phyloP scores from a whole-genome alignment of 345 rosid genomes.

The Acer saccharum region DNA sequence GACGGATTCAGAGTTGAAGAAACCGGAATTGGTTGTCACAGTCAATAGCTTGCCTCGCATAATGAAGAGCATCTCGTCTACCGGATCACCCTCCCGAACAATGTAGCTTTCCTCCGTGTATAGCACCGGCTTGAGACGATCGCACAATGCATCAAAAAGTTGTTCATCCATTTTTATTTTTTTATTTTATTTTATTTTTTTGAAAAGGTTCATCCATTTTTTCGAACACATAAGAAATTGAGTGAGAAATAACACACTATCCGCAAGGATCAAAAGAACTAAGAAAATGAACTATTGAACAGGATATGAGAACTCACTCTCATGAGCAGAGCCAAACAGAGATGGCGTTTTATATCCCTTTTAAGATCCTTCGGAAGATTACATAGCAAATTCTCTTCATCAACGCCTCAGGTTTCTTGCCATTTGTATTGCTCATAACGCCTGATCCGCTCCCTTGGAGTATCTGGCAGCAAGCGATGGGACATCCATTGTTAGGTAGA shows the following conservation, averaged over 20 bases:
- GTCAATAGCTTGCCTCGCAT: slow-evolving; percentile 89
- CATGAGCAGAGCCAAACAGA: slow-evolving; percentile 76
- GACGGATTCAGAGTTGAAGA: slow-evolving; percentile 55
- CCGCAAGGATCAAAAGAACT: background rate
- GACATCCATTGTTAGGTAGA: no score
- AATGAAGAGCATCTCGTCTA: slow-evolving; percentile 89
- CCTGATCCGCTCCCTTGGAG: no score
- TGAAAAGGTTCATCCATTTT: slow-evolving; percentile 87
- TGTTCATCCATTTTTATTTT: slow-evolving; percentile 85
- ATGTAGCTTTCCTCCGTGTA: slow-evolving; percentile 89
- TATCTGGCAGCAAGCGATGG: no score
- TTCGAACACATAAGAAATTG: slow-evolving; percentile 36
- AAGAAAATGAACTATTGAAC: background rate
- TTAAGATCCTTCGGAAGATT: slow-evolving; percentile 82
- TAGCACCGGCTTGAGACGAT: slow-evolving; percentile 76
- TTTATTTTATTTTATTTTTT: no score
- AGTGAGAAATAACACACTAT: background rate
- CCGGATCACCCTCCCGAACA: slow-evolving; percentile 87
- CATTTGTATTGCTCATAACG: no score
- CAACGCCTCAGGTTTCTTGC: no score
- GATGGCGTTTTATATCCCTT: slow-evolving; percentile 88
- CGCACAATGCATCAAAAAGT: slow-evolving; percentile 85
- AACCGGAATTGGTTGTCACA: slow-evolving; percentile 68
- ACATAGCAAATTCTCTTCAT: no score
- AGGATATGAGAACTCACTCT: slow-evolving; percentile 43